Evolutionary conservation across 73 alveolate species (phyloP).

Genomic region (Blepharisma japonicum): DNA sequence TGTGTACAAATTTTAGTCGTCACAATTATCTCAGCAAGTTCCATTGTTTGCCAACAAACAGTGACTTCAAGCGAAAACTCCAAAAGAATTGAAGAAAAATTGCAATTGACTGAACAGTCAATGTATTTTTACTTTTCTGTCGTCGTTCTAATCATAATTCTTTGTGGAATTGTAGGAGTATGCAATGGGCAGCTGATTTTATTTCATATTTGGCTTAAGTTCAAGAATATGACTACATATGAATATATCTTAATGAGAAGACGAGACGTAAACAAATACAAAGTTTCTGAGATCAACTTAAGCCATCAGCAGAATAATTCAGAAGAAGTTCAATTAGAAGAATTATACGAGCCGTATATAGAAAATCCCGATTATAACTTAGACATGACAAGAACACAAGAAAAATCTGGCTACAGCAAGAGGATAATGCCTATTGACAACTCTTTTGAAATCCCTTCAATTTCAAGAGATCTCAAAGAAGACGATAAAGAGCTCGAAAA

Average conservation of each 20-base stretch:
- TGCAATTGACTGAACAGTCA: background rate
- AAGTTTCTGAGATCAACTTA: background rate
- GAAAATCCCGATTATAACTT: constrained; percentile 1
- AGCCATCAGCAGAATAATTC: background rate
- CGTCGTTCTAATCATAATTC: background rate
- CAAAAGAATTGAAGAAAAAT: background rate
- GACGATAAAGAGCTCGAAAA: no score
- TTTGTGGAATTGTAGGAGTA: background rate
- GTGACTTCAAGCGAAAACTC: background rate
- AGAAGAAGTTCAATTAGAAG: constrained; percentile 23
- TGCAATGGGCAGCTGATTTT: background rate
- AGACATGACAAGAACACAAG: background rate
- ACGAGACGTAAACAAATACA: background rate
- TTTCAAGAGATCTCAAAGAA: no score
- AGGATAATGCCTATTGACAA: no score
- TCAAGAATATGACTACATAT: background rate
- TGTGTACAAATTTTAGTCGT: background rate
- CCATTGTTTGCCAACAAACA: background rate
- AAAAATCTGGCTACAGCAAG: no score
- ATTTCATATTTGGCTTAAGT: background rate
- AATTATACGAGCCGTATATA: constrained; percentile 11
- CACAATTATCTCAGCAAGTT: background rate
- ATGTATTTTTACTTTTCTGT: background rate
- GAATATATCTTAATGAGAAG: background rate
- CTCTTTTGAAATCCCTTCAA: no score